Base-by-base conservation (phyloP, 2,329 filamentous ascomycete species). In the Microdochium bolleyi region DNA sequence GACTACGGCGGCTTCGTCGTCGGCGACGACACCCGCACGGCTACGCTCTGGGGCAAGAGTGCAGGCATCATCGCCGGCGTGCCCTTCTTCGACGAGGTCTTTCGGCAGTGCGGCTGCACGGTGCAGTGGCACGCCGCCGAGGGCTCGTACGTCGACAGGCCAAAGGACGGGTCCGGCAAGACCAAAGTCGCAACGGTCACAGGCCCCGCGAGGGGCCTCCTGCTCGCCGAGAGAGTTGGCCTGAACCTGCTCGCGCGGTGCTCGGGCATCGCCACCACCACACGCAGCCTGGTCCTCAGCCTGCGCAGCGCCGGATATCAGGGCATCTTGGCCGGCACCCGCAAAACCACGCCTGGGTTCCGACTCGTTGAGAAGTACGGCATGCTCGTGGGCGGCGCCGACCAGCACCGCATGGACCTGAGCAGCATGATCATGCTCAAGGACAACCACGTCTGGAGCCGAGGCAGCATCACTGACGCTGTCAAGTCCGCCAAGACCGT, bases 1-100 rank as follows among this genome's bases (percentile, higher is more conserved):
- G 94, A 99, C 77, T 96, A 96, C 68, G 94, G 89, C 63, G 94
- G 94, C 55, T 99, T 95, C 70, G 94, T 99, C 7, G 94, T 99
- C 24, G 94, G 94, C 57, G 82, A 88, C 38, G 73, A 72, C 25
- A 70, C 73, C 9, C 80, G 82, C 54, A 81, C 77, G 14, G 85
- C 85, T 21, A 87, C 82, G 3, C 78, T 89, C 38, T 86, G 80
- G 71, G 83, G 78, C 55, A 89, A 88, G 67, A 84, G 81, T n/a
- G 67, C 75, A 2, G 94, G 94, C 56, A 79, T 97, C 49, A 77
- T 99, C 49, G 94, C 94, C 41, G 94, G 94, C 53, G 83, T 94
- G 3, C 94, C 94, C 2, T 99, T 99, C 75, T 92, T 97, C 75
- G 80, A 95, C 67, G 92, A 97, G 70, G 88, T 97, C 55, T 96